These are phyloP conservation scores for Mycena olivaceomarginata DNA, from an alignment of 768 basidiomycete genomes.

Conservation along the genomic window DNA sequence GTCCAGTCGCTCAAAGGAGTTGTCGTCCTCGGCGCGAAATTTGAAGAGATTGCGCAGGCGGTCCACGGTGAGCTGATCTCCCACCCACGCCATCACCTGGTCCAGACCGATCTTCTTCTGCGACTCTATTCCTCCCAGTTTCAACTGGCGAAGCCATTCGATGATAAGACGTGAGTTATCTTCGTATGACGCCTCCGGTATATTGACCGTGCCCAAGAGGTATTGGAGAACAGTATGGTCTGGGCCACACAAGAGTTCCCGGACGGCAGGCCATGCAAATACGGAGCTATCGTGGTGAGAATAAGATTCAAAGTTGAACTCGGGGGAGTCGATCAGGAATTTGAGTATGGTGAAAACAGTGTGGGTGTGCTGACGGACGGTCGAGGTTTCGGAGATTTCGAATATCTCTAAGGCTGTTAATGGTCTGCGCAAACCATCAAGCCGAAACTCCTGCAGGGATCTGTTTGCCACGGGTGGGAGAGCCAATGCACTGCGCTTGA, in stretches of 20 bases:
- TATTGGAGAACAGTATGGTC: conserved; percentile 56
- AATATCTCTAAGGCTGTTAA: conserved; percentile 50
- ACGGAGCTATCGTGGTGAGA: conserved; percentile 28
- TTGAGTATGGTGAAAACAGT: conserved; percentile 47
- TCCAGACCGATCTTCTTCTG: conserved; percentile 47
- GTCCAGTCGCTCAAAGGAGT: conserved; percentile 61
- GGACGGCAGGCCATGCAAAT: conserved; percentile 48
- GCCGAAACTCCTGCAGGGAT: conserved; percentile 46
- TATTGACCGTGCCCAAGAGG: conserved; percentile 57
- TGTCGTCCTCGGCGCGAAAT: conserved; percentile 59
- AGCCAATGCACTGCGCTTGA: conserved; percentile 49
- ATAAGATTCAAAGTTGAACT: conserved; percentile 56
- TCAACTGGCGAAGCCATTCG: conserved; percentile 57
- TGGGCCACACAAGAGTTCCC: conserved; percentile 51
- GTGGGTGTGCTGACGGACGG: conserved; percentile 42
- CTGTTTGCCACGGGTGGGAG: conserved; percentile 44
- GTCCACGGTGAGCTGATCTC: conserved; percentile 60
- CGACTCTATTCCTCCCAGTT: conserved; percentile 43
- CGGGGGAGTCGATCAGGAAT: conserved; percentile 51
- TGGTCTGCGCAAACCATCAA: conserved; percentile 47
- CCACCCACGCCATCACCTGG: conserved; percentile 55
- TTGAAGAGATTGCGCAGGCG: conserved; percentile 59
- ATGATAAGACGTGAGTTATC: conserved; percentile 55
- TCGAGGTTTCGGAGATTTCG: conserved; percentile 27
- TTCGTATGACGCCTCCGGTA: conserved; percentile 63